Conservation (phyloP, 257 asterid species). For the Coffea eugenioides region DNA sequence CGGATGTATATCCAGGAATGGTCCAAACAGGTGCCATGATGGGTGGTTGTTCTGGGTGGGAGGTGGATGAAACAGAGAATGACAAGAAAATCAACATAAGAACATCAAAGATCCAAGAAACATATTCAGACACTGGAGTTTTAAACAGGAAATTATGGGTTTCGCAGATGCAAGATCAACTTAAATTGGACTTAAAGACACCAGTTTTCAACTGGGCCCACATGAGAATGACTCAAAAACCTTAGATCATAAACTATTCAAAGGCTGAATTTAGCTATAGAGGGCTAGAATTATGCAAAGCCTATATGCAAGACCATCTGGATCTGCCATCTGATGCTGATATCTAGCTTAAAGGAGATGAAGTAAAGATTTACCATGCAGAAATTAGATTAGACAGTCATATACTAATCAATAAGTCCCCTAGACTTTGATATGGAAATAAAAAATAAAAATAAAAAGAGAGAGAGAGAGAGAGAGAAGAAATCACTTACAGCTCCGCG, state of each 20-base stretch:
- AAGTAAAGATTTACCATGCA: background rate
- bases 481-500: slow-evolving; percentile 73
- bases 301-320: background rate
- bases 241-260: background rate
- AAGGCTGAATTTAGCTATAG: background rate
- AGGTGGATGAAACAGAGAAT: background rate
- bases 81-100: background rate
- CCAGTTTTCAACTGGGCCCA: background rate
- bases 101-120: background rate
- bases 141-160: background rate
- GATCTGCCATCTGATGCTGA: background rate
- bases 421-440: slow-evolving; percentile 8
- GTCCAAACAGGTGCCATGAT: background rate
- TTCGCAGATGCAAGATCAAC: background rate
- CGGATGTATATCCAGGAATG: background rate
- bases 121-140: background rate
- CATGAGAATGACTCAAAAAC: background rate
- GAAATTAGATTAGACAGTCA: background rate
- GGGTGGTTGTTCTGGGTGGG: background rate
- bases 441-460: background rate
- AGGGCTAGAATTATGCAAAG: background rate
- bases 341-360: background rate
- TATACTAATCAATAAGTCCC: slow-evolving; percentile 6
- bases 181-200: background rate
- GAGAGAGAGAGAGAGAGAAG: background rate